A percentile compares a stretch with the other conserved stretches of the same genome.
phyloP scores from a whole-genome alignment of 2,329 filamentous ascomycete species.

The Exophiala lecanii-corni region DNA sequence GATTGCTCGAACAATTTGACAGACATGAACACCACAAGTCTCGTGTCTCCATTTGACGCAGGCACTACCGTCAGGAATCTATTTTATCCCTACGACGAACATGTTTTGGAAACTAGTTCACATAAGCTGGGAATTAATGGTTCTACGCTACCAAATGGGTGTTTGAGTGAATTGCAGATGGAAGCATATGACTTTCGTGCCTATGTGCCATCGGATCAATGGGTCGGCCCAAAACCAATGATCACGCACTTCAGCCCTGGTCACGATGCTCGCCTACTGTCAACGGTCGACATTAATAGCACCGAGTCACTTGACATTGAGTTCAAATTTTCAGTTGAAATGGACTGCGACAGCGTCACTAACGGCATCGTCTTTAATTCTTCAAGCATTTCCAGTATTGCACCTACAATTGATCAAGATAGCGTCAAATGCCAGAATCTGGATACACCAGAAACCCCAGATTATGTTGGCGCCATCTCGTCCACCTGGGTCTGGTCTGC shows the following conservation, averaged over 20 bases:
- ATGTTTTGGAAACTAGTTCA: slow-evolving; percentile 46
- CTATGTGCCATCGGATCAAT: slow-evolving; percentile 52
- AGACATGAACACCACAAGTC: slow-evolving; percentile 33
- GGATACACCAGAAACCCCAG: slow-evolving; percentile 31
- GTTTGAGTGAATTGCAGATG: slow-evolving; percentile 50
- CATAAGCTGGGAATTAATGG: slow-evolving; percentile 45
- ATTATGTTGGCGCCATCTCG: slow-evolving; percentile 50
- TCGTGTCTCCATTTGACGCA: slow-evolving; percentile 53
- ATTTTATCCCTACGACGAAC: slow-evolving; percentile 58
- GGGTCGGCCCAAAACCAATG: slow-evolving; percentile 50
- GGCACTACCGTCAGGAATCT: slow-evolving; percentile 57
- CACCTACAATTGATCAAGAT: slow-evolving; percentile 40
- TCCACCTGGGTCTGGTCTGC: slow-evolving; percentile 52
- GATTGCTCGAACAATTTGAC: slow-evolving; percentile 48
- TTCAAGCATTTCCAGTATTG: slow-evolving; percentile 44
- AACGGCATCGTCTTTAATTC: slow-evolving; percentile 50
- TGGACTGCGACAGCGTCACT: slow-evolving; percentile 56
- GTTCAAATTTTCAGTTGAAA: slow-evolving; percentile 55
- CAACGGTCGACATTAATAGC: slow-evolving; percentile 38
- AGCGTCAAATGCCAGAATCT: slow-evolving; percentile 45
- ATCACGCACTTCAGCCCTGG: slow-evolving; percentile 58
- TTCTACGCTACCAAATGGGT: slow-evolving; percentile 50
- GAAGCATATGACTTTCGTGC: slow-evolving; percentile 55
- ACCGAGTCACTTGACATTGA: slow-evolving; percentile 48
- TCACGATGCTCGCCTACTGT: slow-evolving; percentile 55